Evolutionary conservation across 306 rosid genomes (phyloP), one percentile per base, ranked within the genome.

Genomic region (Glycyrrhiza uralensis): DNA sequence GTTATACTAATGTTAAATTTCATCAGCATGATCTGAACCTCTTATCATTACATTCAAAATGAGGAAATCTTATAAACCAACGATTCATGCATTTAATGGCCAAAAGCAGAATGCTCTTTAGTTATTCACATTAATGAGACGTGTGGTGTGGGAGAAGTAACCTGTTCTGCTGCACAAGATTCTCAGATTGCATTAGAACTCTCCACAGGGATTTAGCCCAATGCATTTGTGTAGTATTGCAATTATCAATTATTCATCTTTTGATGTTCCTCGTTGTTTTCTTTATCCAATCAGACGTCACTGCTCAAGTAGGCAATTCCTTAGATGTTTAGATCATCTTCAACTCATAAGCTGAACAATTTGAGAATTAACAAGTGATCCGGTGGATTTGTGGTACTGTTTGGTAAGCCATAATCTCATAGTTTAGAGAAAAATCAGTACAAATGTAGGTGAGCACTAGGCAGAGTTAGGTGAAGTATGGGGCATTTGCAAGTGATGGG

Each of bases 261-360:
- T 13, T 60, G 55, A 64, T 51, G 15, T 41, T n/a, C 66, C 50
- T 18, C 36, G 50, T 4, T 35, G 72, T 58, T 80, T 47, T 45
- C 65, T 74, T 74, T 75, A 71, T 29, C 24, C 36, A 12, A 39
- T 62, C 19, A 39, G 73, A n/a, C n/a, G n/a, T n/a, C n/a, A n/a
- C n/a, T n/a, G n/a, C n/a, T n/a, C 28, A 19, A 66, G 42, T 12
- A 28, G 14, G 50, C 30, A 35, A 30, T 41, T 61, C 5, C 35
- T 29, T 50, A 14, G 22, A 42, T 20, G 3, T 7, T 33, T 71
- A 68, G 20, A 47, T 28, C 13, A 11, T 65, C 8, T 33, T 23
- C 11, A 13, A 51, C 44, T 55, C 15, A 20, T 33, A 14, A 61
- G 29, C 30, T 55, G 42, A 41, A 30, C 36, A 65, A 51, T 47